Conservation (phyloP, 23 red algal genomes). For the Agarophyton chilense region DNA sequence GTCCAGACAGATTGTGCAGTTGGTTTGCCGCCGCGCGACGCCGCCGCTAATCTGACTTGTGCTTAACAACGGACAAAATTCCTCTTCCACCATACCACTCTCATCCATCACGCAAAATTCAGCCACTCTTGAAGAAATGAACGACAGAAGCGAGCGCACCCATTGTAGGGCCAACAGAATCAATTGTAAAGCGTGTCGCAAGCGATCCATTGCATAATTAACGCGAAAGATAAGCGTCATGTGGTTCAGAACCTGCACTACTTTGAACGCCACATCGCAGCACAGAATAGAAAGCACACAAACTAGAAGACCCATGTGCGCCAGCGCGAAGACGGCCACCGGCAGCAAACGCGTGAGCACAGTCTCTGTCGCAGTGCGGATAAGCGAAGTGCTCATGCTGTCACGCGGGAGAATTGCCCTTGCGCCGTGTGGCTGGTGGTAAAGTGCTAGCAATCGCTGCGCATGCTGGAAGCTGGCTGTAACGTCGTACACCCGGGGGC, state of each 20-base stretch:
- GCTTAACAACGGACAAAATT: not conserved
- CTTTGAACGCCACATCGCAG: not conserved
- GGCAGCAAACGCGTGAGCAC: not conserved
- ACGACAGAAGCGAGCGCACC: not conserved
- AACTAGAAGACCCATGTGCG: not conserved
- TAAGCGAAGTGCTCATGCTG: too few relatives aligned
- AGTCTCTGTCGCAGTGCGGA: not conserved
- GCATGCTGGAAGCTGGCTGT: too few relatives aligned
- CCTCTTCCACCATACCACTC: not conserved
- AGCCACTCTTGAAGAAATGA: not conserved
- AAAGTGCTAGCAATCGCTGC: too few relatives aligned
- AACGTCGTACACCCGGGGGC: too few relatives aligned
- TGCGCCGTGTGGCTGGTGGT: too few relatives aligned
- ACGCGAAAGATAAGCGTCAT: not conserved
- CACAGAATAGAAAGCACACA: not conserved
- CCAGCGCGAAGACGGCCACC: constrained; percentile 15
- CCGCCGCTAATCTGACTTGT: not conserved
- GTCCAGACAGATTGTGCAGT: constrained; percentile 18
- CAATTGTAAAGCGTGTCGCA: not conserved
- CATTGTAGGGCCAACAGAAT: not conserved
- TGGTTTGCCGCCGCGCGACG: not conserved
- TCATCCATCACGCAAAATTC: not conserved
- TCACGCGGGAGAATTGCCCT: too few relatives aligned
- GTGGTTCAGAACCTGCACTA: not conserved
- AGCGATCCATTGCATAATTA: not conserved